Percentiles rank a stretch among this genome's conserved stretches.
These are phyloP conservation scores for Penicillium sp. DNA, from an alignment of 2,329 filamentous ascomycete genomes.

Conservation along the genomic window DNA sequence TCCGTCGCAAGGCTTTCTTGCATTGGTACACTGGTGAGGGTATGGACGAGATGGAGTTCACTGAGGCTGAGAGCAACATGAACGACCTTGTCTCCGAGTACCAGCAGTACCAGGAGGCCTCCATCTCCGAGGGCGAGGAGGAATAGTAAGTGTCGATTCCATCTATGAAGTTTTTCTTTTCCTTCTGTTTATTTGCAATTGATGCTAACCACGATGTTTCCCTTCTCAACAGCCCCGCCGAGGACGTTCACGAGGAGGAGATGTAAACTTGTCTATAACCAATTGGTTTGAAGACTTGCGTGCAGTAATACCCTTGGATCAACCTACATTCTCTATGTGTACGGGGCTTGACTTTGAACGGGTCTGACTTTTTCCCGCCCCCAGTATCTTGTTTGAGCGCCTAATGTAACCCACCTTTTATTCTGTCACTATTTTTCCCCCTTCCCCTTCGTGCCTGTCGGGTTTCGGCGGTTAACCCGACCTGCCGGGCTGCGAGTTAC, in stretches of 20 bases:
- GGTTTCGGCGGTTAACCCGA: constrained; percentile 12
- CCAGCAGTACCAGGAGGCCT: constrained; percentile 99
- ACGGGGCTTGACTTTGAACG: constrained; percentile 5
- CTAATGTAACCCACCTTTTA: constrained; percentile 28
- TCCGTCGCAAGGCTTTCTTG: constrained; percentile 99
- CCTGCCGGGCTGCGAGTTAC: constrained; percentile 22
- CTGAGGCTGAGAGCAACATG: constrained; percentile 99
- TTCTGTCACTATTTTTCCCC: constrained; percentile 32
- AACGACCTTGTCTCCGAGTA: constrained; percentile 99
- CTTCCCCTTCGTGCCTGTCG: constrained; percentile 9
- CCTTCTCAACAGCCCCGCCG: constrained; percentile 45
- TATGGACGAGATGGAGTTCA: constrained; percentile 99
- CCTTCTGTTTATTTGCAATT: too few relatives aligned
- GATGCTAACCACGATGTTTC: background rate
- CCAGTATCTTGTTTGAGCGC: constrained; percentile 34
- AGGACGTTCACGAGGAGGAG: constrained; percentile 72
- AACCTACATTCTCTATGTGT: constrained; percentile 28
- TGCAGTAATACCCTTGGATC: constrained; percentile 34
- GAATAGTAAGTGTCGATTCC: constrained; percentile 52
- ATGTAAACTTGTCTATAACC: constrained; percentile 49
- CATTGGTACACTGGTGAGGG: constrained; percentile 99
- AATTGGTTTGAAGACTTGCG: constrained; percentile 27
- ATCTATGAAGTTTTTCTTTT: too few relatives aligned
- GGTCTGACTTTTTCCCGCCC: constrained; percentile 16
- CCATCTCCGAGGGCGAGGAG: constrained; percentile 94